Base-by-base conservation (phyloP, 169 alveolate species). In the Babesia caballi region DNA sequence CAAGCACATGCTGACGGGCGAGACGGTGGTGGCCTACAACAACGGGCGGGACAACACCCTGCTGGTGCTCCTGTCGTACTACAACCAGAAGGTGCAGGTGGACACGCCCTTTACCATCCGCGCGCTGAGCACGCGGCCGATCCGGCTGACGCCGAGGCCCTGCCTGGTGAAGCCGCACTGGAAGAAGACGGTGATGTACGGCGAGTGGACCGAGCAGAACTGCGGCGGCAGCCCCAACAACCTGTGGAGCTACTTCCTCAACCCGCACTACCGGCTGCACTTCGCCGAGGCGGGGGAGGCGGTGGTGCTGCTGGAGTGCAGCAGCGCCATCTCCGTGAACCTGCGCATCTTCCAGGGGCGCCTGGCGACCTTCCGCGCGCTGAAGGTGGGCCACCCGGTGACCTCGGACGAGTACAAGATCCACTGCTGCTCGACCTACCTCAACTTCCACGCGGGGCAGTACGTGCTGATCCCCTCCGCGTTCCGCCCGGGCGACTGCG, bases 181-280 rank as follows among this genome's bases (percentile, higher is more conserved):
- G 84, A 21, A 70, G 32, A 49, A 67, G 28, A 49, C 46, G 35
- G 33, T 50, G 71, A 44, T 58, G 58, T 33, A 73, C 47, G 93
- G 91, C 1, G 53, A 69, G 47, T 90, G 93, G 94, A 57, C 63
- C 11, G 82, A 50, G 38, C 40, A 36, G 41, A 84, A 83, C 41
- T 78, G 86, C 30, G 94, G 94, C 17, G 93, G 93, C n/a, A 83
- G 91, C 52, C 82, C 91, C 35, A 88, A 90, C 59, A 84, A 90
- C 46, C 53, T 88, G 28, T 85, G 92, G 91, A 63, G 72, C 12
- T 90, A 83, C 54, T 87, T 90, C 57, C 84, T 58, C 58, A 90
- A 90, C 25, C 94, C 94, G 0, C 94, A 90, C 63, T 72, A 84
- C 38, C 83, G 94, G 12, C 67, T 90, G 23, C 42, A 50, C 35